Evolutionary conservation across 2,329 filamentous ascomycete species (phyloP), one percentile per base, ranked within the genome.

Genomic region (Neonectria faginata): DNA sequence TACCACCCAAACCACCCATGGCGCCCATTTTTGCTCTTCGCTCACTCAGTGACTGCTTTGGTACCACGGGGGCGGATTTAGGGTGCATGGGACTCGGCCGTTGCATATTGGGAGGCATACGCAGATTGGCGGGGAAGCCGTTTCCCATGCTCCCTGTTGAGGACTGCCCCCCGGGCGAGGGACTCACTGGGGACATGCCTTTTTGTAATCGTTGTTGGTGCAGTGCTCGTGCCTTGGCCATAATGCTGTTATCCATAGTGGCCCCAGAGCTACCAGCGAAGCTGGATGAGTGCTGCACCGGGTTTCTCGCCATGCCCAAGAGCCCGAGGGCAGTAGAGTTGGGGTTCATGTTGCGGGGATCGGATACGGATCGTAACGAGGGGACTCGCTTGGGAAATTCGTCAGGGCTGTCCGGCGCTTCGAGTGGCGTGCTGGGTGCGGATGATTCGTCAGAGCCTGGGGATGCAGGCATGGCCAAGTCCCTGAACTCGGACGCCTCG

Each of bases 291-390:
- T 80, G 74, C 14, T 80, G 79, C 20, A 80, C 75, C 3, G 87
- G 88, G 53, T 86, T 83, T 63, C 88, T 82, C 5, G 86, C 88
- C 69, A 81, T 87, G 78, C 90, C 93, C 73, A 97, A 82, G 62
- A 92, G 87, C 44, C 93, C 93, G 4, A 94, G 83, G 44, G 92
- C 90, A 29, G 91, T 96, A n/a, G 94, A 97, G n/a, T 89, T 94
- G 7, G 91, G 82, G 60, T 88, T 92, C 88, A 97, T 94, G 59
- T 81, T 82, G 68, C 83, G 81, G 20, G 89, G 81, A 54, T 90
- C 87, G 58, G 89, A 88, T 20, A 86, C 79, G 51, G 88, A 86
- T 70, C 89, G 86, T 45, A 89, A 77, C 5, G 88, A 87, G 20
- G 88, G 84, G 62, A 89, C 74, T 77, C 88, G 79, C 76, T 86